Base-by-base conservation (phyloP, 1,139 yeast genomes). In the Protomyces pachydermus region DNA sequence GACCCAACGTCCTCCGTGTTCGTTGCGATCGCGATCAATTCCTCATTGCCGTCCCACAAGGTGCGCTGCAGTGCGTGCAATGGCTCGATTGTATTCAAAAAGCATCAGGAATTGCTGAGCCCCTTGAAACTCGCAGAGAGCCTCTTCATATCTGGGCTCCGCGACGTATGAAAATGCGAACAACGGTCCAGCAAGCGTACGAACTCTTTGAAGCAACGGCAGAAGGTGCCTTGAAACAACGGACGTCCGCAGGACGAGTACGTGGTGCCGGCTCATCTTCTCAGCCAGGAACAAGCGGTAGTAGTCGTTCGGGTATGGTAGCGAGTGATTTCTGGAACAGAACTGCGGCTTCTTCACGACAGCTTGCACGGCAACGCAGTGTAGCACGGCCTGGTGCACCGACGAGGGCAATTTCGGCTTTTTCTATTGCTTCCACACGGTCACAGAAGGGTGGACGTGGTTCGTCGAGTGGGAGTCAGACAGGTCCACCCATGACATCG, bases 21-120 rank as follows among this genome's bases (percentile, higher is more conserved):
- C 80, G 93, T 34, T 79, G 83, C 14, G 93, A 87, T 73, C 82
- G 82, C 56, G 88, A 85, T 72, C 95, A 87, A 73, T 77, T 86
- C 61, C 73, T 87, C 63, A 69, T 87, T 9, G 80, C 80, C 58
- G 85, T 85, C 69, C 72, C 77, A 1, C 75, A 76, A 38, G 79
- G 82, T 8, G 79, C 79, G 67, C 16, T 48, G 28, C 84, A 81
- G 37, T 79, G 86, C 73, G 80, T 87, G 56, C 84, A 82, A 54
- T 87, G 93, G 93, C 79, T 85, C 69, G 72, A 74, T 51, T 75
- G 75, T 32, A 64, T 78, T 38, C 78, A 76, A 63, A 75, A 73
- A 66, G 80, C 77, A 16, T 75, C 76, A 38, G 78, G 76, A 60
- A 68, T 78, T 39, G 73, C 80, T 8, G 62, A 52, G 23, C 62